Percentiles rank a stretch among this genome's conserved stretches.
These are phyloP conservation scores for Lithospermum erythrorhizon DNA, from an alignment of 257 asterid genomes.

Conservation along the genomic window DNA sequence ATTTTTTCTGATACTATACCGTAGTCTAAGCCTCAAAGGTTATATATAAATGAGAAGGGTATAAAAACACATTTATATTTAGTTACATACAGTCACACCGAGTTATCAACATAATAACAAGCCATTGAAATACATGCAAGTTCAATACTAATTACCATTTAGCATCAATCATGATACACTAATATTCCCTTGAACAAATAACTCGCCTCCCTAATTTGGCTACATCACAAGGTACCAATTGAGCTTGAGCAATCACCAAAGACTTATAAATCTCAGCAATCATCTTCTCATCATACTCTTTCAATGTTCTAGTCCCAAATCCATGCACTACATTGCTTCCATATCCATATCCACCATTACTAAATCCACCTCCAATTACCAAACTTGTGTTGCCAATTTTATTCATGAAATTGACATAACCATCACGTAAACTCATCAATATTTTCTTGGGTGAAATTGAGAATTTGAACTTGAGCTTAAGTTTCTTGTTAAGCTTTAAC, in stretches of 20 bases:
- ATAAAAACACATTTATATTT: too few species aligned
- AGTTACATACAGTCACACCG: too few species aligned
- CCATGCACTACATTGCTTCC: conserved; percentile 8
- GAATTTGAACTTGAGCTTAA: conserved; percentile 24
- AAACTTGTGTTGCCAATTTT: conserved; percentile 16
- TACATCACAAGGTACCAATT: conserved; percentile 35
- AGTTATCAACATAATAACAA: too few species aligned
- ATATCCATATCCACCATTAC: not conserved
- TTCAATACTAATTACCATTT: too few species aligned
- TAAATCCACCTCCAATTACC: conserved; percentile 17
- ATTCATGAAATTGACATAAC: conserved; percentile 30
- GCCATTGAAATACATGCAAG: too few species aligned
- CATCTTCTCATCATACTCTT: conserved; percentile 42
- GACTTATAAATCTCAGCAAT: conserved; percentile 32
- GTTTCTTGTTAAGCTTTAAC: conserved; percentile 14
- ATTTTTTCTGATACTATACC: too few species aligned
- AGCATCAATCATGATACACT: too few species aligned
- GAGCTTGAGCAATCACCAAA: conserved; percentile 26
- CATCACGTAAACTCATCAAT: conserved; percentile 24
- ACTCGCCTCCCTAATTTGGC: not conserved
- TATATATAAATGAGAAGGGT: too few species aligned
- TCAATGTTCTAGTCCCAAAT: conserved; percentile 34
- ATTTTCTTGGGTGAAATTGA: conserved; percentile 20
- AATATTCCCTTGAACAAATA: not conserved
- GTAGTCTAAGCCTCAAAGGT: too few species aligned